Evolutionary conservation across 225 moss, liverwort and hornwort genomes (phyloP).

Genomic region (Climacium dendroides): DNA sequence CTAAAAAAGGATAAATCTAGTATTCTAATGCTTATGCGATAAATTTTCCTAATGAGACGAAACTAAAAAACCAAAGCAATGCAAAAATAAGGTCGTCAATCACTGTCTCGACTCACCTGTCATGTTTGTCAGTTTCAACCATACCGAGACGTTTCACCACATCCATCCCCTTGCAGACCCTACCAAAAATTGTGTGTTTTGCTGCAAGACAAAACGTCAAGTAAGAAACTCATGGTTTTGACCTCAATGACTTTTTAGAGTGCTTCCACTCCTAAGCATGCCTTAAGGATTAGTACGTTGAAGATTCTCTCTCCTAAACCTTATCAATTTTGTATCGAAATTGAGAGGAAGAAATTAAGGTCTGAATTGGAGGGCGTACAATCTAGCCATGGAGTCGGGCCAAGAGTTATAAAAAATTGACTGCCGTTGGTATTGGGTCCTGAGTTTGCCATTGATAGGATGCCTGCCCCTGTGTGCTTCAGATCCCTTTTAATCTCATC

Average conservation of each 20-base stretch:
- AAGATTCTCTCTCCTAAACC: neutral
- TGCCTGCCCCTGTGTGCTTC: constrained; percentile 94
- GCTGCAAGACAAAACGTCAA: constrained; percentile 11
- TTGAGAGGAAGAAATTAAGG: neutral
- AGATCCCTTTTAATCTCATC: constrained; percentile 84
- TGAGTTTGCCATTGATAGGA: constrained; percentile 93
- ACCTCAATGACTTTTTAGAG: neutral
- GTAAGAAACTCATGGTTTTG: neutral
- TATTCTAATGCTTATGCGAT: neutral
- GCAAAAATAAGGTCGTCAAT: neutral
- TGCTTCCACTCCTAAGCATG: neutral
- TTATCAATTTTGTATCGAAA: neutral
- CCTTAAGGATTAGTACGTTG: neutral
- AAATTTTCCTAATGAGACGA: neutral
- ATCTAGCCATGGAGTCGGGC: constrained; percentile 86
- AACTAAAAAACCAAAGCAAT: neutral
- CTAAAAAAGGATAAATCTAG: neutral
- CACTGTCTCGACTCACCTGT: constrained; percentile 19
- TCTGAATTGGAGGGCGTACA: constrained; percentile 23
- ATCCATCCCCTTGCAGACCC: constrained; percentile 52
- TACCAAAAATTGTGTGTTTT: constrained; percentile 53
- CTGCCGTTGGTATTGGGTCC: constrained; percentile 96
- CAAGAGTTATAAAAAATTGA: constrained; percentile 90
- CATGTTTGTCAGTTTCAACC: constrained; percentile 51
- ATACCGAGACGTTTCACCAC: constrained; percentile 54